phyloP scores from a whole-genome alignment of 192 early-diverging fungal species.

The Rhizophagus clarus region DNA sequence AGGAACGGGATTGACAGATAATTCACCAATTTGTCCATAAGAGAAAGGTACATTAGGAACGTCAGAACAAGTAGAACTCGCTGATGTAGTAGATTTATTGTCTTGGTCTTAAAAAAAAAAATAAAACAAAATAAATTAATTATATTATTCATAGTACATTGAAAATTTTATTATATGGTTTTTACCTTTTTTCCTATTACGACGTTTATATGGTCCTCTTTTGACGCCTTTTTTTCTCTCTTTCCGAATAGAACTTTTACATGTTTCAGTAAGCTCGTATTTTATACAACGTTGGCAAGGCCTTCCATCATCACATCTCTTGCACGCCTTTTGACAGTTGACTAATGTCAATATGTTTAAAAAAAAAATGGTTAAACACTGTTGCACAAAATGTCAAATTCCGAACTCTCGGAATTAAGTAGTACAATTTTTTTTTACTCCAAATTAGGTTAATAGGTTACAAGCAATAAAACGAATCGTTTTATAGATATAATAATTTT shows the following conservation, averaged over 20 bases:
- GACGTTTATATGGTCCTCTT: conserved; percentile 80
- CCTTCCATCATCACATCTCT: conserved; percentile 88
- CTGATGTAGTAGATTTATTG: background rate
- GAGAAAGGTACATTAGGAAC: background rate
- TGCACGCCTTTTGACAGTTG: conserved; percentile 88
- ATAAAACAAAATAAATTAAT: background rate
- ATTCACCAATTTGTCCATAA: background rate
- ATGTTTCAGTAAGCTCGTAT: conserved; percentile 66
- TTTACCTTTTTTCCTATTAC: conserved; percentile 11
- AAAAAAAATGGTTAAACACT: background rate
- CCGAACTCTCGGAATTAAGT: background rate
- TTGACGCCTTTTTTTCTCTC: conserved; percentile 83
- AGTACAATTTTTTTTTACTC: conserved; percentile 4
- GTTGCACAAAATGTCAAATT: background rate
- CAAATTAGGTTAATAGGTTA: no score
- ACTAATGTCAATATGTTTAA: conserved; percentile 34
- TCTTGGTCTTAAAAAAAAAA: no score
- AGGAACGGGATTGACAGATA: background rate
- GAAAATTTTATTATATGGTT: background rate
- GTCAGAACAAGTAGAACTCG: background rate
- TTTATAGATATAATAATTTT: background rate
- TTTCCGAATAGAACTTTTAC: conserved; percentile 78
- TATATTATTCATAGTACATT: background rate
- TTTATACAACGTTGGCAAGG: conserved; percentile 85
- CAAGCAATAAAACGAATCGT: no score